Evolutionary conservation across 257 asterid genomes (phyloP).

Genomic region (Paulownia fortunei): DNA sequence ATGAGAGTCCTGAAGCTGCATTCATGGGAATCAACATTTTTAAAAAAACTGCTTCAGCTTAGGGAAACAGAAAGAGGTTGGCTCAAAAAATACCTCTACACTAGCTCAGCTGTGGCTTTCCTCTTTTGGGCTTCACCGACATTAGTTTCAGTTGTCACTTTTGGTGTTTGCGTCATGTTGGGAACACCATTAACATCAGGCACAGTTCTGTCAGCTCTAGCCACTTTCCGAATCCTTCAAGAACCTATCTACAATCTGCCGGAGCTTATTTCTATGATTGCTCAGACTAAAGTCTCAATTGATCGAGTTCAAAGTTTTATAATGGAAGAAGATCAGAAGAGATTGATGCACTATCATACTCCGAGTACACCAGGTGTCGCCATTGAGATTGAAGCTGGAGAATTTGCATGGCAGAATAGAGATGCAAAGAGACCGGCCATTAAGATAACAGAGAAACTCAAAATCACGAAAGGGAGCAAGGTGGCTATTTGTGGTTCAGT

Average conservation of each 20-base stretch:
- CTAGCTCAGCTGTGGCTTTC: slow-evolving; percentile 71
- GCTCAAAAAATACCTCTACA: slow-evolving; percentile 66
- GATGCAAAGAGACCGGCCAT: slow-evolving; percentile 53
- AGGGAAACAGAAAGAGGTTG: slow-evolving; percentile 67
- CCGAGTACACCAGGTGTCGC: slow-evolving; percentile 47
- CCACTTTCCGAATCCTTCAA: slow-evolving; percentile 86
- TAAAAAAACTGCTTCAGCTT: slow-evolving; percentile 55
- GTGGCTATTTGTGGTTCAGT: slow-evolving; percentile 87
- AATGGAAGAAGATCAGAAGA: slow-evolving; percentile 60
- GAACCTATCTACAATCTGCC: slow-evolving; percentile 93
- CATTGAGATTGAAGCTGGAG: slow-evolving; percentile 70
- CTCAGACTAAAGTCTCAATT: slow-evolving; percentile 81
- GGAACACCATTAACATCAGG: slow-evolving; percentile 75
- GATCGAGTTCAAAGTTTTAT: slow-evolving; percentile 65
- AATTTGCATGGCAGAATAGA: slow-evolving; percentile 67
- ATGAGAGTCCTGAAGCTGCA: slow-evolving; percentile 79
- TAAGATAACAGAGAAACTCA: slow-evolving; percentile 50
- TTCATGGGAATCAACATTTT: slow-evolving; percentile 76
- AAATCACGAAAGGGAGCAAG: slow-evolving; percentile 63
- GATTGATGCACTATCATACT: slow-evolving; percentile 31
- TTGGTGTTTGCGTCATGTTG: slow-evolving; percentile 65
- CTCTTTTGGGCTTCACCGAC: slow-evolving; percentile 96
- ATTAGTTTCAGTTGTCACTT: slow-evolving; percentile 73
- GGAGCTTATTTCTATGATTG: slow-evolving; percentile 74
- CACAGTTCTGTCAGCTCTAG: slow-evolving; percentile 81